These are phyloP conservation scores for Aspergillus alliaceus DNA, from an alignment of 2,329 filamentous ascomycete genomes.

Conservation along the genomic window DNA sequence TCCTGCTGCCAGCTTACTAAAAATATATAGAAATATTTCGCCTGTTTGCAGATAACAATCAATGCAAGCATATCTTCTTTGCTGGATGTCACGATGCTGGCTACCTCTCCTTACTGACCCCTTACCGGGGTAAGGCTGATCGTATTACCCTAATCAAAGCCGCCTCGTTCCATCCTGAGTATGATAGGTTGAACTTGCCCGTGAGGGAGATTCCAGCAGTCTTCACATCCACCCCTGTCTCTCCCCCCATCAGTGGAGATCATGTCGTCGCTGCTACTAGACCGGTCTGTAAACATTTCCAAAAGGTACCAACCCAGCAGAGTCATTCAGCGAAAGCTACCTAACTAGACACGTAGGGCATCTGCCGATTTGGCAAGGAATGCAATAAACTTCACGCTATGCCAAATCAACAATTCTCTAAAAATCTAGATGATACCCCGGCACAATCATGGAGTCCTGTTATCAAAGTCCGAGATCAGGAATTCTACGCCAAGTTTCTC, in stretches of 20 bases:
- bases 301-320: constrained; percentile 25
- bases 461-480: constrained; percentile 17
- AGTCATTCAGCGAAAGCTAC: too few relatives aligned
- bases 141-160: constrained; percentile 58
- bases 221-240: constrained; percentile 49
- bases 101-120: constrained; percentile 58
- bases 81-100: constrained; percentile 62
- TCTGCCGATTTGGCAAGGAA: constrained; percentile 31
- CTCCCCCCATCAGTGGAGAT: constrained; percentile 30
- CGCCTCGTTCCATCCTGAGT: constrained; percentile 55
- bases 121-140: constrained; percentile 50
- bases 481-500: constrained; percentile 21
- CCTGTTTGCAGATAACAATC: constrained; percentile 57
- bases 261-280: constrained; percentile 8
- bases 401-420: constrained; percentile 26
- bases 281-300: constrained; percentile 32
- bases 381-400: constrained; percentile 33
- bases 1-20: not conserved
- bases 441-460: constrained; percentile 14
- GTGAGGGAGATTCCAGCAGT: constrained; percentile 54
- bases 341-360: constrained; percentile 25
- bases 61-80: constrained; percentile 66
- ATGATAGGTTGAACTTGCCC: constrained; percentile 51
- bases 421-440: constrained; percentile 15
- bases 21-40: constrained; percentile 35